Evolutionary conservation across 2,329 filamentous ascomycete species (phyloP).

Genomic region (Ceratocystis huliohia): DNA sequence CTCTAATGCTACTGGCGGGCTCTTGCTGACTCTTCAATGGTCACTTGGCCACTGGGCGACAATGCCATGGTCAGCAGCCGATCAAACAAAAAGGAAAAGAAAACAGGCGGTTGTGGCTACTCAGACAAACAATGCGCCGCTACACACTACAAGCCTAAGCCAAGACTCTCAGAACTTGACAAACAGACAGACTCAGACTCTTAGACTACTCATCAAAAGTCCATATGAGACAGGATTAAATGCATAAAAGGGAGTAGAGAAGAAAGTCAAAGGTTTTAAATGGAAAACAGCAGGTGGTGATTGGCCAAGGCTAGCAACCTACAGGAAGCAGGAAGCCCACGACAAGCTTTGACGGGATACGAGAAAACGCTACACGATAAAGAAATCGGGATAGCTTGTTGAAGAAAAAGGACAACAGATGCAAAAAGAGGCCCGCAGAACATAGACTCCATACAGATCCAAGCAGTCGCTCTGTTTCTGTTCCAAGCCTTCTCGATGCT

Average conservation of each 20-base stretch:
- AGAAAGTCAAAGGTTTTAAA: not conserved
- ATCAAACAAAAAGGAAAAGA: not conserved
- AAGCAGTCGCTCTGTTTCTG: not conserved
- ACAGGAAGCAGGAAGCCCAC: not conserved
- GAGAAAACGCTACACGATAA: slow-evolving; percentile 40
- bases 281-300: slow-evolving; percentile 11
- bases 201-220: no score
- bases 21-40: not conserved
- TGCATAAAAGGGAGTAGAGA: not conserved
- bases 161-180: no score
- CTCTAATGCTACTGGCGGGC: not conserved
- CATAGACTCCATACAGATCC: not conserved
- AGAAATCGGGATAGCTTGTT: not conserved
- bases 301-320: slow-evolving; percentile 33
- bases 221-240: not conserved
- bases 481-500: not conserved
- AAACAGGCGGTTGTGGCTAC: slow-evolving; percentile 36
- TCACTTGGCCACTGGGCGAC: not conserved
- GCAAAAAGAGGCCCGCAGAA: slow-evolving; percentile 6
- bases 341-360: not conserved
- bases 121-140: slow-evolving; percentile 27
- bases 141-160: no score
- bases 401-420: not conserved
- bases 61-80: slow-evolving; percentile 5
- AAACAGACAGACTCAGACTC: no score